Percentiles rank a stretch among this genome's conserved stretches.
Evolutionary conservation across 2,329 filamentous ascomycete genomes (phyloP).

Genomic region (Penicillium sp.): DNA sequence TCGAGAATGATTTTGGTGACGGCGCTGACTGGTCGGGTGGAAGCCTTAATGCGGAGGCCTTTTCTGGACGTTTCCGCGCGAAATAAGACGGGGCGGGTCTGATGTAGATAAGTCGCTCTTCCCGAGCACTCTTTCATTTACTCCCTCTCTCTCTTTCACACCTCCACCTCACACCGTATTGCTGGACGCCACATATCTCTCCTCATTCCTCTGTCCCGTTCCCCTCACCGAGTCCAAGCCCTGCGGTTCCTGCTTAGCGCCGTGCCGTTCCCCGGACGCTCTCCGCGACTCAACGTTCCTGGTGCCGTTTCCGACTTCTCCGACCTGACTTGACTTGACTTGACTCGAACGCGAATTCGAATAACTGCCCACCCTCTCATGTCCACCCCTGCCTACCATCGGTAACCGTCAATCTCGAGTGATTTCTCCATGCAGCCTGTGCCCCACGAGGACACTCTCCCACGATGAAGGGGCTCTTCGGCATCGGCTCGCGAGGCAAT

Average conservation of each 20-base stretch:
- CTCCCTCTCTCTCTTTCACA: background rate
- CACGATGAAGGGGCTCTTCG: conserved; percentile 42
- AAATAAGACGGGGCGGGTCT: background rate
- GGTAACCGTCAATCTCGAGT: background rate
- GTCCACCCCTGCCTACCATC: conserved; percentile 7
- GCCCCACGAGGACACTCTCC: conserved; percentile 20
- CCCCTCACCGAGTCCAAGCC: background rate
- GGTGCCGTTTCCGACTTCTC: conserved; percentile 11
- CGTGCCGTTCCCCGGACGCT: conserved; percentile 18
- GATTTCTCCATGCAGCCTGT: conserved; percentile 23
- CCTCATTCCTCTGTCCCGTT: conserved; percentile 6
- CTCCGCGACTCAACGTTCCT: conserved; percentile 17
- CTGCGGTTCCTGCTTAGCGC: conserved; percentile 8
- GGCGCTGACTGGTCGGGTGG: too few relatives aligned
- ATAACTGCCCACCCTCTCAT: conserved; percentile 13
- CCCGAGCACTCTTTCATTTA: background rate
- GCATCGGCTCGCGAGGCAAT: conserved; percentile 41
- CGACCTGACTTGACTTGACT: conserved; percentile 15
- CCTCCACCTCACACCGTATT: background rate
- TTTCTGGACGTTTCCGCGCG: conserved; percentile 14
- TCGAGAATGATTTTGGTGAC: too few relatives aligned
- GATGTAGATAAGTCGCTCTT: background rate
- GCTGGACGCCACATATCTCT: conserved; percentile 4
- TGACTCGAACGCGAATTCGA: background rate
- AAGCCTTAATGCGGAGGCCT: background rate